These are phyloP conservation scores for Aspergillus wentii DNA, from an alignment of 495 filamentous ascomycete species.

Conservation along the genomic window DNA sequence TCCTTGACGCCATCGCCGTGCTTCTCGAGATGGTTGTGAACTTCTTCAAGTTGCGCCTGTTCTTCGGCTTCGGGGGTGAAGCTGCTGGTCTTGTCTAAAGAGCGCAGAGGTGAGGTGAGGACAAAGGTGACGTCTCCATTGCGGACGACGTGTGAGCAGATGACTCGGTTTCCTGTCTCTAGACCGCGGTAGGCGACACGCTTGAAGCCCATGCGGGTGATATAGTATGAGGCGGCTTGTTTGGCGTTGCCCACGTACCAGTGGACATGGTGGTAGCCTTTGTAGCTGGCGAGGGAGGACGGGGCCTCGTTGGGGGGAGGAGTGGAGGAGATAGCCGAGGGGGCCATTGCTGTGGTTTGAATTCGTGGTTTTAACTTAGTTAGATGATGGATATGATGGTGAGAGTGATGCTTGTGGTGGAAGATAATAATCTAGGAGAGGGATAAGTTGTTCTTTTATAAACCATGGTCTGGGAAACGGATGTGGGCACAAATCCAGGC, in stretches of 20 bases:
- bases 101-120: slow-evolving; percentile 74
- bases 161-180: slow-evolving; percentile 72
- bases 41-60: slow-evolving; percentile 54
- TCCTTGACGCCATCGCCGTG: slow-evolving; percentile 92
- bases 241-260: slow-evolving; percentile 98
- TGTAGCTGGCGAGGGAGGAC: slow-evolving; percentile 50
- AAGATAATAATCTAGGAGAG: too few species aligned
- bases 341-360: slow-evolving; percentile 53
- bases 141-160: slow-evolving; percentile 75
- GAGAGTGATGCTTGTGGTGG: slow-evolving; percentile 1
- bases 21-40: slow-evolving; percentile 68
- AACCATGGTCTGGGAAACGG: too few species aligned
- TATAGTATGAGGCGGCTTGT: slow-evolving; percentile 83
- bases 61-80: slow-evolving; percentile 54
- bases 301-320: slow-evolving; percentile 31
- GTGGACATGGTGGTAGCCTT: slow-evolving; percentile 81
- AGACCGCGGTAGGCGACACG: slow-evolving; percentile 78
- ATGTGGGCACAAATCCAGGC: too few species aligned
- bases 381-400: slow-evolving; percentile 4
- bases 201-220: slow-evolving; percentile 76
- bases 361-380: not conserved
- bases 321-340: slow-evolving; percentile 59
- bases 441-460: not conserved
- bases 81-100: slow-evolving; percentile 40
- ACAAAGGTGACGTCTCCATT: slow-evolving; percentile 79